These are phyloP conservation scores for Cucumis melo DNA, from an alignment of 306 rosid species.

Conservation along the genomic window DNA sequence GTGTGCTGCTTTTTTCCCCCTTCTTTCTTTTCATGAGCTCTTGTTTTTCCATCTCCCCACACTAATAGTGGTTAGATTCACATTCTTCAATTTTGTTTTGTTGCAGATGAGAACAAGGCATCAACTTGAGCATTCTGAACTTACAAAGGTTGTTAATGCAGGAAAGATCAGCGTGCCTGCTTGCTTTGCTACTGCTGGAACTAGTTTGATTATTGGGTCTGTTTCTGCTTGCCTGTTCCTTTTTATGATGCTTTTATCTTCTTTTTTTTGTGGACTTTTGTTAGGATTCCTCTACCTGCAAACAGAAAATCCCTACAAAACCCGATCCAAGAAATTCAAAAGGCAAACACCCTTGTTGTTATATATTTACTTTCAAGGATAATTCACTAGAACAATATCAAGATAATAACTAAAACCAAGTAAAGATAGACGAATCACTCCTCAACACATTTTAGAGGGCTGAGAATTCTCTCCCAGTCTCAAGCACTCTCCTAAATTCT, in stretches of 20 bases:
- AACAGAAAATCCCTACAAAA: too few relatives aligned
- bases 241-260: background rate
- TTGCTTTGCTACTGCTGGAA: slow-evolving; percentile 86
- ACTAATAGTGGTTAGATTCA: background rate
- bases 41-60: background rate
- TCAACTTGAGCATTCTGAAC: slow-evolving; percentile 41
- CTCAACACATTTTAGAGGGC: too few relatives aligned
- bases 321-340: too few relatives aligned
- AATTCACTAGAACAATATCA: too few relatives aligned
- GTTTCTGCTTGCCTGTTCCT: slow-evolving; percentile 12
- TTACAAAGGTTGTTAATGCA: slow-evolving; percentile 38
- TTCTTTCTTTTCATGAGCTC: background rate
- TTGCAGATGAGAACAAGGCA: slow-evolving; percentile 44
- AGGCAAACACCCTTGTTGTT: too few relatives aligned
- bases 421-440: too few relatives aligned
- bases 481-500: too few relatives aligned
- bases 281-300: too few relatives aligned
- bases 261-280: background rate
- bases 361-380: too few relatives aligned
- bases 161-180: slow-evolving; percentile 44
- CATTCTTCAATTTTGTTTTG: slow-evolving; percentile 7
- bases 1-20: background rate
- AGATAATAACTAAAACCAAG: too few relatives aligned
- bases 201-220: slow-evolving; percentile 73
- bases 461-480: too few relatives aligned